Percentiles rank a stretch among this genome's conserved stretches.
Evolutionary conservation across 116 monocot species (phyloP).

Genomic region (Thalassia testudinum): DNA sequence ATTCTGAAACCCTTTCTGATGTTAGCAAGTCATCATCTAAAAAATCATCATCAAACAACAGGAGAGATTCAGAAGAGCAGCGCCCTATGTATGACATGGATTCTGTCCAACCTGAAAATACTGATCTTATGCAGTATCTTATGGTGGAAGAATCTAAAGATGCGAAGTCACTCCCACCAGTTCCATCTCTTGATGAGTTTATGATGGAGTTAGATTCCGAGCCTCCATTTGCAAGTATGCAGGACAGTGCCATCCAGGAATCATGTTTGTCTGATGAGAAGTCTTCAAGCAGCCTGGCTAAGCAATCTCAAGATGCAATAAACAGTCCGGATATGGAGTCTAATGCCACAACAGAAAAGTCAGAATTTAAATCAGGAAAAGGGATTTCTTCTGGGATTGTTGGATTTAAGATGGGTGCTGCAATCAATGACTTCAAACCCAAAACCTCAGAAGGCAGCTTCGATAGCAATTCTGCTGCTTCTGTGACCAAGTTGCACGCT

Average conservation of each 20-base stretch:
- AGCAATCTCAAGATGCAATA: not conserved
- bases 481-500: not conserved
- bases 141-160: conserved; percentile 71
- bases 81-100: conserved; percentile 9
- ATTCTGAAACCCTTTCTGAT: conserved; percentile 2
- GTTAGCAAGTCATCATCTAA: conserved; percentile 2
- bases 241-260: conserved; percentile 14
- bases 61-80: conserved; percentile 15
- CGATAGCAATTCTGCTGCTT: not conserved
- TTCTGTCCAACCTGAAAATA: conserved; percentile 27
- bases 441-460: too few species aligned
- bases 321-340: not conserved
- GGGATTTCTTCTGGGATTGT: not conserved
- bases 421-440: not conserved
- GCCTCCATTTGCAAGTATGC: conserved; percentile 65
- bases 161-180: conserved; percentile 45
- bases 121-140: conserved; percentile 70
- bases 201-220: conserved; percentile 78
- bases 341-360: not conserved
- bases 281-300: conserved; percentile 1
- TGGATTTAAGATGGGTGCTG: too few species aligned
- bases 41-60: conserved; percentile 1
- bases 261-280: conserved; percentile 6
- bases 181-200: conserved; percentile 82
- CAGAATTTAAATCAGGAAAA: not conserved